A percentile compares a stretch with the other conserved stretches of the same genome.
phyloP scores from a whole-genome alignment of 192 early-diverging fungal genomes.

The Backusella tarrabulga region DNA sequence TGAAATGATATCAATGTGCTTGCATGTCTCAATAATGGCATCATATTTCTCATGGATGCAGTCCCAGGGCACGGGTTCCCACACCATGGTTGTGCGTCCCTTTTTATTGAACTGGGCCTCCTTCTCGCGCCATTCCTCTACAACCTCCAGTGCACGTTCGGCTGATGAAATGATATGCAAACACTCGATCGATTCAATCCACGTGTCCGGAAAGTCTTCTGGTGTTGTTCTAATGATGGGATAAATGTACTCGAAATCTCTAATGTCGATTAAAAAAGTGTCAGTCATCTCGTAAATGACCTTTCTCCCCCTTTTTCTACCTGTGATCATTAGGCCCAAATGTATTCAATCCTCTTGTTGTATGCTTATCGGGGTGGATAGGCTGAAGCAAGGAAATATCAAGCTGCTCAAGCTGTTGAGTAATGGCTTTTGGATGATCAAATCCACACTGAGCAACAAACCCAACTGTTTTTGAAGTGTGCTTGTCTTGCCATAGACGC shows the following conservation, averaged over 20 bases:
- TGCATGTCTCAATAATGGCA: neutral
- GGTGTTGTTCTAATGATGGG: conserved; percentile 39
- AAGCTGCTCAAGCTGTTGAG: conserved; percentile 19
- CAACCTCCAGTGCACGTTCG: conserved; percentile 25
- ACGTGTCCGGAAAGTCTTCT: conserved; percentile 28
- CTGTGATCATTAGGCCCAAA: conserved; percentile 39
- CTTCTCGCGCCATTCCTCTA: conserved; percentile 24
- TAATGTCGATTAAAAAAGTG: neutral
- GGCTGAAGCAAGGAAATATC: conserved; percentile 25
- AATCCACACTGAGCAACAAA: conserved; percentile 37
- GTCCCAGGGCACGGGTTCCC: conserved; percentile 44
- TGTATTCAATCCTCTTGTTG: conserved; percentile 36
- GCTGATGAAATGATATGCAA: conserved; percentile 41
- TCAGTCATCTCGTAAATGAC: neutral
- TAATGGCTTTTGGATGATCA: conserved; percentile 35
- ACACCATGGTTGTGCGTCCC: conserved; percentile 33
- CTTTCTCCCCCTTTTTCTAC: neutral
- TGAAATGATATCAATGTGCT: conserved; percentile 34
- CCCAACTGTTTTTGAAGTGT: conserved; percentile 29
- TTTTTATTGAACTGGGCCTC: conserved; percentile 7
- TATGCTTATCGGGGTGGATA: conserved; percentile 28
- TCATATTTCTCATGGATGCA: conserved; percentile 21
- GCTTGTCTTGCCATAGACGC: conserved; percentile 35
- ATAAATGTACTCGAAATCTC: conserved; percentile 36
- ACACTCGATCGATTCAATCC: conserved; percentile 27